A percentile compares a stretch with the other conserved stretches of the same genome.
Evolutionary conservation across 306 rosid genomes (phyloP).

Genomic region (Quercus variabilis): DNA sequence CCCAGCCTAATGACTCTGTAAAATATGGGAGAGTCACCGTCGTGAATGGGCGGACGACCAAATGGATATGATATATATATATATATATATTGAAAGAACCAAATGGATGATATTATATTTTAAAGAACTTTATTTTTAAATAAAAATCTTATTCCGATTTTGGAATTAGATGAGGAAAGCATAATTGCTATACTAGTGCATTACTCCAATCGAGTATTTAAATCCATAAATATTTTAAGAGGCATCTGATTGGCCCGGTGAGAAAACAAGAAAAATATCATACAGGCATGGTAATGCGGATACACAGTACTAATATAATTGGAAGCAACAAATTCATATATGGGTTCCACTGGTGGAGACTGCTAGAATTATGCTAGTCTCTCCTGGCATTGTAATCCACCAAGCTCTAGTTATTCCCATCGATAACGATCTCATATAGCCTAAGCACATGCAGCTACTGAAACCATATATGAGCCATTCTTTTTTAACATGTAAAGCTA

Average conservation of each 20-base stretch:
- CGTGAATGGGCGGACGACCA: not conserved
- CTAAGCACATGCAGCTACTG: constrained; percentile 9
- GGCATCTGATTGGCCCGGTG: not conserved
- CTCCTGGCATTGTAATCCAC: not conserved
- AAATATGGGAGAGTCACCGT: not conserved
- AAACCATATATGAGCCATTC: constrained; percentile 14
- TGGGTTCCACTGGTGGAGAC: not conserved
- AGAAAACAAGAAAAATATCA: not conserved
- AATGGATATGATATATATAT: not conserved
- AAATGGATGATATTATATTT: not conserved
- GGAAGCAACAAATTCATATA: not conserved
- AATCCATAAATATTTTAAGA: not conserved
- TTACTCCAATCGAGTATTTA: too few species aligned
- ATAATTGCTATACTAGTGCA: not conserved
- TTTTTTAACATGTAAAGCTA: constrained; percentile 22
- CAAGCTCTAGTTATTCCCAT: constrained; percentile 20
- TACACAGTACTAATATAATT: not conserved
- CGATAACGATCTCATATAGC: constrained; percentile 23
- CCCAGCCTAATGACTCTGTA: not conserved
- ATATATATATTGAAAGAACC: too few species aligned
- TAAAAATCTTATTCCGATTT: not conserved
- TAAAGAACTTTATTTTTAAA: too few species aligned
- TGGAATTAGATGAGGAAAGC: not conserved
- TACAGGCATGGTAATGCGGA: not conserved
- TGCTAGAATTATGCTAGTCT: too few species aligned